A percentile compares a stretch with the other conserved stretches of the same genome.
Evolutionary conservation across 1,284 basidiomycete species (phyloP).

Genomic region (Heterobasidion parviporum): DNA sequence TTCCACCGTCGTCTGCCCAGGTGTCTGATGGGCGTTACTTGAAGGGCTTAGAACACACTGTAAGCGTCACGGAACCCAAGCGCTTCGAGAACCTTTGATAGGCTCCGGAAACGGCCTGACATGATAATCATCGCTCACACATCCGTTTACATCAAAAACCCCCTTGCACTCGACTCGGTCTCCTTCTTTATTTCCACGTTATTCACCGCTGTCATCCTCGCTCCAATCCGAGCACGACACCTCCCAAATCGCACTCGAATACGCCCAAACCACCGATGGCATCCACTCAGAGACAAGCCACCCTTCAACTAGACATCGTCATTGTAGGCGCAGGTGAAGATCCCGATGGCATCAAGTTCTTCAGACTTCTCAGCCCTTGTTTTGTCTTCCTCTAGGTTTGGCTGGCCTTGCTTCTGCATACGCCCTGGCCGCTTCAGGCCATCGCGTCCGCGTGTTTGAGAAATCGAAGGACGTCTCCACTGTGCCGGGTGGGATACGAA

Average conservation of each 20-base stretch:
- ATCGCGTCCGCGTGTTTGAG: slow-evolving; percentile 44
- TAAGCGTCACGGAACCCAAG: background rate
- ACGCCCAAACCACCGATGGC: background rate
- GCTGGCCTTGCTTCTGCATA: slow-evolving; percentile 44
- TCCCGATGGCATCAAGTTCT: background rate
- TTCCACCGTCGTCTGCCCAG: background rate
- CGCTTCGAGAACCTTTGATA: background rate
- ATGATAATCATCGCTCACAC: background rate
- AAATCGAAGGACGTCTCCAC: slow-evolving; percentile 20
- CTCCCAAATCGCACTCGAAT: background rate
- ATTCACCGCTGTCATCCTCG: background rate
- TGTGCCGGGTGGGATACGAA: slow-evolving; percentile 33
- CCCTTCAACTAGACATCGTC: background rate
- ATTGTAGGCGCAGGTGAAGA: background rate
- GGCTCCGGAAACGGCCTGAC: background rate
- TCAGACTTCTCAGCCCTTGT: background rate
- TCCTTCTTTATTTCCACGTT: background rate
- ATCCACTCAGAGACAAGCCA: background rate
- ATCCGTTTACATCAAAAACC: background rate
- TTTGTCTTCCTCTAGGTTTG: background rate
- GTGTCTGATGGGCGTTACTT: background rate
- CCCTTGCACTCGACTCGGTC: background rate
- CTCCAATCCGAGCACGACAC: background rate
- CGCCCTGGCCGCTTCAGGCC: slow-evolving; percentile 38
- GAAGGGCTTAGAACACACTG: background rate